A percentile compares a stretch with the other conserved stretches of the same genome.
phyloP scores from a whole-genome alignment of 805 yeast genomes.

The Saturnispora galanensis region DNA sequence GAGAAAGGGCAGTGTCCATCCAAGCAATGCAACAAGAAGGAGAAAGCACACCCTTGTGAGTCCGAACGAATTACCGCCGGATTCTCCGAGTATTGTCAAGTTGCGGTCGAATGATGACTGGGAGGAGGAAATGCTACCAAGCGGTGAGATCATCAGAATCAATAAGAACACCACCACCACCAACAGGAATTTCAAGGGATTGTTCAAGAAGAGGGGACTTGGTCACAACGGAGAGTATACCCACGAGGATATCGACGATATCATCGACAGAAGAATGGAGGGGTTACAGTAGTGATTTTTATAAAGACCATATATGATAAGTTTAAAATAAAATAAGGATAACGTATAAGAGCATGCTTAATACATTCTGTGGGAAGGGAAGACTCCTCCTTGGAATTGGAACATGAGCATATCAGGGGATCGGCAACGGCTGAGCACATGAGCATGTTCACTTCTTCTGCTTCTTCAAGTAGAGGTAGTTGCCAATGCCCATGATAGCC shows the following conservation, averaged over 20 bases:
- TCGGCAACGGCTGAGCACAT: too few species aligned
- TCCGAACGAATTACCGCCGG: constrained; percentile 43
- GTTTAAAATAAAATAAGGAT: background rate
- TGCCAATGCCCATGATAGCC: constrained; percentile 11
- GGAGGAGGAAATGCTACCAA: constrained; percentile 56
- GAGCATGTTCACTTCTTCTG: constrained; percentile 3
- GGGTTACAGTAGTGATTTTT: constrained; percentile 16
- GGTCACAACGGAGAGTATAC: constrained; percentile 23
- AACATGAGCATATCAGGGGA: too few species aligned
- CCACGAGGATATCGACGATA: constrained; percentile 46
- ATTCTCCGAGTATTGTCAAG: constrained; percentile 29
- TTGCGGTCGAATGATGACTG: constrained; percentile 28
- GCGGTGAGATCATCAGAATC: constrained; percentile 55
- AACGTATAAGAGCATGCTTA: background rate
- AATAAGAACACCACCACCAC: constrained; percentile 20
- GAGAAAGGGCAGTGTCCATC: constrained; percentile 28
- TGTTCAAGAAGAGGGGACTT: constrained; percentile 18
- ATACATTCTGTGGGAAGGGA: too few species aligned
- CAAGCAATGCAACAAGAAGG: constrained; percentile 32
- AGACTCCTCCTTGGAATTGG: too few species aligned
- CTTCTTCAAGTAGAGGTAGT: constrained; percentile 10
- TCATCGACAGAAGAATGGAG: constrained; percentile 27
- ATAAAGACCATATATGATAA: too few species aligned
- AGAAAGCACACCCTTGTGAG: constrained; percentile 39
- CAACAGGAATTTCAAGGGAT: constrained; percentile 18